These are phyloP conservation scores for Daphne laureola DNA, from an alignment of 441 rosid genomes.

Conservation along the genomic window DNA sequence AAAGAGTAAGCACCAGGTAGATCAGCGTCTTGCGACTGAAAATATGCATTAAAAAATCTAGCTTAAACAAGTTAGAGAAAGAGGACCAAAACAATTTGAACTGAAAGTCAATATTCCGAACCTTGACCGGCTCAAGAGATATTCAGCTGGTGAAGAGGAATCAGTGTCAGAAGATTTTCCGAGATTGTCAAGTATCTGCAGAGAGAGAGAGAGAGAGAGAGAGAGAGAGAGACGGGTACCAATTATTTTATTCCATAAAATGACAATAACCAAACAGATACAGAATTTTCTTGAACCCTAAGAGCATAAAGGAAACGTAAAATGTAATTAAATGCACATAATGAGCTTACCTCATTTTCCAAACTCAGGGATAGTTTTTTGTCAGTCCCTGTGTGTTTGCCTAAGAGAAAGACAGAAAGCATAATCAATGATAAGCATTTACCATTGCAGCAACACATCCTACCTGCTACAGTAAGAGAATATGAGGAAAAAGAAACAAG, in stretches of 20 bases:
- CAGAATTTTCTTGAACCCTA: too few relatives aligned
- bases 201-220: background rate
- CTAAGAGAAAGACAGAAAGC: constrained; percentile 22
- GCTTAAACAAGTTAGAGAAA: constrained; percentile 16
- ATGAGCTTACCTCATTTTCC: constrained; percentile 70
- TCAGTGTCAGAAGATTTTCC: constrained; percentile 80
- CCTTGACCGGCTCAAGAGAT: constrained; percentile 88
- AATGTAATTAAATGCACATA: background rate
- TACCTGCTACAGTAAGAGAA: too few relatives aligned
- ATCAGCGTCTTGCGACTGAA: constrained; percentile 92
- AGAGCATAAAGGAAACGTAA: background rate
- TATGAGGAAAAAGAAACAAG: too few relatives aligned
- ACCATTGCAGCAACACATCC: too few relatives aligned
- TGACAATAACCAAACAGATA: too few relatives aligned
- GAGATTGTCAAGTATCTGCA: constrained; percentile 82
- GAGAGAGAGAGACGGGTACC: background rate
- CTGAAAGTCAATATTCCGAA: constrained; percentile 18
- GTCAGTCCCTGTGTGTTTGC: constrained; percentile 87
- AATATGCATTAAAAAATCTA: constrained; percentile 22
- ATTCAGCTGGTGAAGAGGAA: constrained; percentile 72
- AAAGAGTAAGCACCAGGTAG: constrained; percentile 86
- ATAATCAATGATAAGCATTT: background rate
- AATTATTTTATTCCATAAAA: background rate
- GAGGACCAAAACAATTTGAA: constrained; percentile 7
- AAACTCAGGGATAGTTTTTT: constrained; percentile 82